Conservation (phyloP, 495 filamentous ascomycete genomes). For the Neurospora pannonica region DNA sequence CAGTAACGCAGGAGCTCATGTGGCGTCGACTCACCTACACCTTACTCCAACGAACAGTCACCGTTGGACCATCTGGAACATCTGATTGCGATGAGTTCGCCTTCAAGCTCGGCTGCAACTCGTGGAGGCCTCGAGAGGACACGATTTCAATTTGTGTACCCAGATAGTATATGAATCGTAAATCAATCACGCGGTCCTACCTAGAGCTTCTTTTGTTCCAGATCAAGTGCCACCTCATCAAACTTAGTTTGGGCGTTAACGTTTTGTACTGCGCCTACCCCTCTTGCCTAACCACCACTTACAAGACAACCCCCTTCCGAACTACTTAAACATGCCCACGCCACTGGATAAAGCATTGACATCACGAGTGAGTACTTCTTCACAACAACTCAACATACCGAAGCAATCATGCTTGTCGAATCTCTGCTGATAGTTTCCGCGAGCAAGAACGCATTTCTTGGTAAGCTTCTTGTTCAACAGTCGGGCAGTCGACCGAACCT, state of each 20-base stretch:
- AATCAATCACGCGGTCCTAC: neutral
- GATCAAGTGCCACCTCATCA: neutral
- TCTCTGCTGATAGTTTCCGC: neutral
- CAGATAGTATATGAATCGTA: neutral
- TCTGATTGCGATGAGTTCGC: neutral
- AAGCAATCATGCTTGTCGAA: neutral
- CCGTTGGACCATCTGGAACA: neutral
- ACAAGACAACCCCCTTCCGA: neutral
- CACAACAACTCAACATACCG: slow-evolving; percentile 2
- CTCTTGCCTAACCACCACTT: neutral
- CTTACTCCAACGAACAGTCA: neutral
- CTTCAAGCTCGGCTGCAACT: neutral
- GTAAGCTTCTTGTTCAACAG: slow-evolving; percentile 26
- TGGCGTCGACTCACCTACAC: neutral
- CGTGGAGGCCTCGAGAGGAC: neutral
- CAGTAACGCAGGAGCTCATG: neutral
- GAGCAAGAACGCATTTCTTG: slow-evolving; percentile 40
- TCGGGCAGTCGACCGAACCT: neutral
- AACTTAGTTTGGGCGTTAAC: neutral
- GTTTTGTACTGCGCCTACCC: neutral
- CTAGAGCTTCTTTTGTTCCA: neutral
- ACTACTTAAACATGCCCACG: slow-evolving; percentile 51
- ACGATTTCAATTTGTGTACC: neutral
- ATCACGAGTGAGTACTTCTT: slow-evolving; percentile 51
- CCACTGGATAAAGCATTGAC: slow-evolving; percentile 68